Evolutionary conservation across 2,329 filamentous ascomycete species (phyloP).

Genomic region (Pleomassaria siparia): DNA sequence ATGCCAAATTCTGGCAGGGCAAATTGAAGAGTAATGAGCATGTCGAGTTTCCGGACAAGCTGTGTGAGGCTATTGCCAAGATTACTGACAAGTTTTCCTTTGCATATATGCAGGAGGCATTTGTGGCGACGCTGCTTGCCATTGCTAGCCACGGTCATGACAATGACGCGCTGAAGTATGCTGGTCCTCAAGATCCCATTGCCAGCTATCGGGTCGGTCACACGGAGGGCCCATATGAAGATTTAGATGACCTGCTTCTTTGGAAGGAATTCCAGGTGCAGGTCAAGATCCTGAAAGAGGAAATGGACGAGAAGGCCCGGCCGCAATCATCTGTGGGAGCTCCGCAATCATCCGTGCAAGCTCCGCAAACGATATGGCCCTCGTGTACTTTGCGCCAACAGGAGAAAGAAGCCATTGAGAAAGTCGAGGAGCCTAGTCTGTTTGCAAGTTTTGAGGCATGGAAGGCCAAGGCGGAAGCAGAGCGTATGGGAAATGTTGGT

Average conservation of each 20-base stretch:
- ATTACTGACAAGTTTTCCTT: slow-evolving; percentile 50
- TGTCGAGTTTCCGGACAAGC: slow-evolving; percentile 45
- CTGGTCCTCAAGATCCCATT: slow-evolving; percentile 29
- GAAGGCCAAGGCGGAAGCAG: too few species aligned
- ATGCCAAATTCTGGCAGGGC: slow-evolving; percentile 48
- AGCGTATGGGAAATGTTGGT: background rate
- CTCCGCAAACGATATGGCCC: too few species aligned
- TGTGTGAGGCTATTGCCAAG: slow-evolving; percentile 43
- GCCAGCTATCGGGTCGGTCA: background rate
- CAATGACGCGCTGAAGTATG: slow-evolving; percentile 15
- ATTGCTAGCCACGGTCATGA: slow-evolving; percentile 29
- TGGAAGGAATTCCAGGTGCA: slow-evolving; percentile 48
- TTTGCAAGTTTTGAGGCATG: background rate
- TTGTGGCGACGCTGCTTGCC: slow-evolving; percentile 44
- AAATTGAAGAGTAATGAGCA: slow-evolving; percentile 42
- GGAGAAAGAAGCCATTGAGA: too few species aligned
- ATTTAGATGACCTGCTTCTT: slow-evolving; percentile 42
- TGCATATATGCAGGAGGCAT: slow-evolving; percentile 50
- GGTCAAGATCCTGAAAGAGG: slow-evolving; percentile 45
- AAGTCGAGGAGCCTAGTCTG: background rate
- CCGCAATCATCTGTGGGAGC: too few species aligned
- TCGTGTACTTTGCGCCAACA: too few species aligned
- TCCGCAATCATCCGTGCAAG: too few species aligned
- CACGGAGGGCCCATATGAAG: slow-evolving; percentile 19
- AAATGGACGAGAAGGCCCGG: slow-evolving; percentile 40